Evolutionary conservation across 306 rosid genomes (phyloP).

Genomic region (Cucurbita moschata): DNA sequence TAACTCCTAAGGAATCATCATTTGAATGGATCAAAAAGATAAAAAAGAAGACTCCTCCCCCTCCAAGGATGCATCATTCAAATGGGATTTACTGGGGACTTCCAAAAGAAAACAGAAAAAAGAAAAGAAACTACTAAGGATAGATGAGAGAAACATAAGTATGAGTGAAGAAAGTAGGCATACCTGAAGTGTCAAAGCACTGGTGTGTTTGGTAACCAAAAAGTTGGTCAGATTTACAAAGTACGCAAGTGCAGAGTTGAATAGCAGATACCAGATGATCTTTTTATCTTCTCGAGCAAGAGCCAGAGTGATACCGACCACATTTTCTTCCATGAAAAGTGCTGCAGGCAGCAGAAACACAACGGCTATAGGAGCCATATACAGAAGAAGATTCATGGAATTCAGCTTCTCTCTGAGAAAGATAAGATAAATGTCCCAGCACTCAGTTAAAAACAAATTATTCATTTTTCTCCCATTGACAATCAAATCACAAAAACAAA

Average conservation of each 20-base stretch:
- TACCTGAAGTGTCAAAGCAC: constrained; percentile 99
- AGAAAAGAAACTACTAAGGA: not conserved
- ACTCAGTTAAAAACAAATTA: not conserved
- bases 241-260: constrained; percentile 85
- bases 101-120: not conserved
- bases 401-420: constrained; percentile 84
- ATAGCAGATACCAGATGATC: constrained; percentile 93
- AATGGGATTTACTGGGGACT: not conserved
- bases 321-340: constrained; percentile 90
- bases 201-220: constrained; percentile 96
- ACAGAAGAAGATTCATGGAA: constrained; percentile 96
- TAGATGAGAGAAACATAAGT: not conserved
- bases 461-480: not conserved
- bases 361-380: constrained; percentile 99
- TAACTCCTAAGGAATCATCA: not conserved
- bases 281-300: constrained; percentile 90
- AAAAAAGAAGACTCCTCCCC: not conserved
- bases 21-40: not conserved
- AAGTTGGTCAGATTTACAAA: constrained; percentile 95
- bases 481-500: not conserved
- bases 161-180: constrained; percentile 13
- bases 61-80: not conserved
- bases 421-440: not conserved
- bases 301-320: constrained; percentile 89
- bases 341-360: constrained; percentile 98